Base-by-base conservation (phyloP, 352 stramenopile species). In the Phytopythium sindhum region DNA sequence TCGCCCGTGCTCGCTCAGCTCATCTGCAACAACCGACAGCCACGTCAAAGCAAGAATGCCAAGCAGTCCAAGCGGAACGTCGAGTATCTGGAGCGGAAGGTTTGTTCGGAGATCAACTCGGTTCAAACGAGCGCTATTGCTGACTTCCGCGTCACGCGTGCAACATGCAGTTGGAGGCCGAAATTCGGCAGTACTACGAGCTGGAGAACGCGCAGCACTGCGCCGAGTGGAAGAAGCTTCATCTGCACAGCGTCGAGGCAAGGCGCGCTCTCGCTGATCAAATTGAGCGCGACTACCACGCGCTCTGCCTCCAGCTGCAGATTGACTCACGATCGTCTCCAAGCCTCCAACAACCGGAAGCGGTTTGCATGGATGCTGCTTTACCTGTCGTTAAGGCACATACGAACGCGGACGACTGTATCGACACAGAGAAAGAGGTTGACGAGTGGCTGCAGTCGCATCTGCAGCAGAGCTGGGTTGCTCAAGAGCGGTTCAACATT, bases 401-500 rank as follows among this genome's bases (percentile, higher is more conserved):
- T 5, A 17, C 21, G 23, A 26, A 21, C 15, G 21, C 9, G 1
- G 19, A 23, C 9, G 24, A 52, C 55, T 19, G 42, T 31, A n/a
- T 37, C 37, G n/a, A 31, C 41, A 11, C 23, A 4, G 19, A 57
- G 42, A 44, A 24, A 23, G 61, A 51, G 41, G 55, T 56, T 44
- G 69, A 67, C 29, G 63, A 75, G 31, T 64, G 47, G 7, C 55
- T 78, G 29, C 67, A 64, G 0, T 45, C 72, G 12, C 64, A 77
- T 17, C 52, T 77, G 33, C 64, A 74, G 35, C 67, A 73, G 44
- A 69, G 88, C 29, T 88, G 82, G 80, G 69, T 86, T 55, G 62
- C 74, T 10, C 80, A 89, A 48, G 82, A 91, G 42, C 78, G 80
- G 1, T 91, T 88, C 55, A 89, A 85, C 52, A 75, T 91, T 44